Base-by-base conservation (phyloP, 495 filamentous ascomycete genomes). In the Physcia stellaris region DNA sequence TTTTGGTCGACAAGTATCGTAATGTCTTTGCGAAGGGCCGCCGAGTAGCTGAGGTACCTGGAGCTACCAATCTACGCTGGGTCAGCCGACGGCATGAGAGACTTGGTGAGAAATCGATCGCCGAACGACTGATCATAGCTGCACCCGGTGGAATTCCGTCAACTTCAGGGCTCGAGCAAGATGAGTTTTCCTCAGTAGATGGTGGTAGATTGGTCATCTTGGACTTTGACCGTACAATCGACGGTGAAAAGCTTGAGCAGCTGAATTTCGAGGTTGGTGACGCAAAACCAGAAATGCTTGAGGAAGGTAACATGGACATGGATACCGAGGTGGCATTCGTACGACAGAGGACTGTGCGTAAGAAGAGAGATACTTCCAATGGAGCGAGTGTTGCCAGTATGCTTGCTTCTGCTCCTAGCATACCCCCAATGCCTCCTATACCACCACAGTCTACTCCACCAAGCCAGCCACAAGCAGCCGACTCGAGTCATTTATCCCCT, bases 251-350 rank as follows among this genome's bases (percentile, higher is more conserved):
- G 20, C 56, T 60, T 13, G 54, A 52, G 2, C 69, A 79, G 43
- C 49, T 80, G 18, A 74, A 64, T 2, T 78, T 92, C 43, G 84
- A 90, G 54, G 72, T 90, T 39, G 84, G 84, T 3, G 74, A 75
- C 32, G 67, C 65, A 29, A 71, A 70, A 38, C 76, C 75, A 10
- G 80, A 83, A 57, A 60, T 73, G 2, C 59, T 92, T 1, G 70
- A 73, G 51, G 84, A 92, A 48, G 24, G 82, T 43, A 68, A 78
- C 39, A 71, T 79, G 12, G 84, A 85, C 48, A 66, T 87, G 37
- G 84, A 83, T 43, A 73, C 76, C 2, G 84, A 88, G 53, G 83
- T 92, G 17, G 83, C 83, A 44, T 71, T 92, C 42, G 81, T 80
- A 34, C 73, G 84, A 45, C 68, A 81, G 41, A 64, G 84, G 42